These are phyloP conservation scores for Russula foetens DNA, from an alignment of 768 basidiomycete genomes.

Conservation along the genomic window DNA sequence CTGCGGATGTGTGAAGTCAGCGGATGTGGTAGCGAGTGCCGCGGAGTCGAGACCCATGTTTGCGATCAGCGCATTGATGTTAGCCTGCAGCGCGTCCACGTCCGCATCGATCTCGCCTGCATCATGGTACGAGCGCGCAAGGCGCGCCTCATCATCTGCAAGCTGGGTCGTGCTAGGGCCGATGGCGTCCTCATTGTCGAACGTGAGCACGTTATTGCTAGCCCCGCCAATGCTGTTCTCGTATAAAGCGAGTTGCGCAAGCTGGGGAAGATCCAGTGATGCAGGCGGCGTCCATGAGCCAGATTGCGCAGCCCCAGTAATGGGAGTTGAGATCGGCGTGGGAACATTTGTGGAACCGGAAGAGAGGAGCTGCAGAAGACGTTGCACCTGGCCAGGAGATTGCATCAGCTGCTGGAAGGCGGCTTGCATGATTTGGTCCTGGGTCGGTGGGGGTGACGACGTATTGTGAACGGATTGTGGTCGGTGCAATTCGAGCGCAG, in stretches of 20 bases:
- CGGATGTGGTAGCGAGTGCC: conserved; percentile 21
- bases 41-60: conserved; percentile 57
- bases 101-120: conserved; percentile 62
- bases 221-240: neutral
- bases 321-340: neutral
- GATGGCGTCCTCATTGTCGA: conserved; percentile 26
- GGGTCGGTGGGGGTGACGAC: neutral
- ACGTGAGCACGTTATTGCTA: conserved; percentile 20
- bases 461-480: neutral
- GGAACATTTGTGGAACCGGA: conserved; percentile 1
- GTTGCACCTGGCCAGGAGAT: conserved; percentile 25
- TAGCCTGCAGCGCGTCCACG: conserved; percentile 59
- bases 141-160: conserved; percentile 32
- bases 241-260: conserved; percentile 24
- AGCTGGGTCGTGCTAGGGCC: conserved; percentile 27
- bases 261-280: conserved; percentile 16
- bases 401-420: conserved; percentile 23
- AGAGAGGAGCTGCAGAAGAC: conserved; percentile 23
- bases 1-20: conserved; percentile 23
- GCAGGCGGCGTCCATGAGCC: conserved; percentile 17
- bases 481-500: conserved; percentile 19
- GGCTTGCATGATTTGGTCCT: conserved; percentile 20
- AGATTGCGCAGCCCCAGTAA: conserved; percentile 3
- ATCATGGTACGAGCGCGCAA: conserved; percentile 51
- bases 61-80: conserved; percentile 65